Percentiles rank a stretch among this genome's conserved stretches.
phyloP scores from a whole-genome alignment of 768 basidiomycete genomes.

The Russula olivacea region DNA sequence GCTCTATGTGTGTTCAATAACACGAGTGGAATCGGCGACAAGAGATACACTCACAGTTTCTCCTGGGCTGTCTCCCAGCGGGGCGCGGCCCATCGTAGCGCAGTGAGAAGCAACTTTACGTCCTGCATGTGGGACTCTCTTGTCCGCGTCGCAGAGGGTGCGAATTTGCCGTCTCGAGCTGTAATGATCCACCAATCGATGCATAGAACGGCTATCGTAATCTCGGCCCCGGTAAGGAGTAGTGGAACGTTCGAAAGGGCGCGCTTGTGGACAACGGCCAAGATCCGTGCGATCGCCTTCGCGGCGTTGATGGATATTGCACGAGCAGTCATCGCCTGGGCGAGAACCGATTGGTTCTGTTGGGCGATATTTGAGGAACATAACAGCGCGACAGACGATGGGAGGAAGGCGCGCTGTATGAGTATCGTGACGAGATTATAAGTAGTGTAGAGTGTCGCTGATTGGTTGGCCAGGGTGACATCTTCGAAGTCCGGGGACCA shows the following conservation, averaged over 20 bases:
- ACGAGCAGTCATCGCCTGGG: slow-evolving; percentile 17
- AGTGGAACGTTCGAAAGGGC: slow-evolving; percentile 21
- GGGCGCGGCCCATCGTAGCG: slow-evolving; percentile 22
- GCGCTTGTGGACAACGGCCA: slow-evolving; percentile 17
- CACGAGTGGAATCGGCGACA: not conserved
- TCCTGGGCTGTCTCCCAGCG: slow-evolving; percentile 24
- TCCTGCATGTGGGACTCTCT: slow-evolving; percentile 19
- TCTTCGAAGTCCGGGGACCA: slow-evolving; percentile 42
- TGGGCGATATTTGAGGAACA: slow-evolving; percentile 2
- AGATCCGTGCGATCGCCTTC: slow-evolving; percentile 14
- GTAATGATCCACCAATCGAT: slow-evolving; percentile 23
- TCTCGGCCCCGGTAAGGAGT: slow-evolving; percentile 19
- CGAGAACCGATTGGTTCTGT: not conserved
- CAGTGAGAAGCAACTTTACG: slow-evolving; percentile 9
- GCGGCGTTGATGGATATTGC: slow-evolving; percentile 20
- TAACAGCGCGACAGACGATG: slow-evolving; percentile 27
- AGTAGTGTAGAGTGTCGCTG: slow-evolving; percentile 38
- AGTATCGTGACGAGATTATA: slow-evolving; percentile 65
- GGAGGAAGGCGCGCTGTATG: slow-evolving; percentile 75
- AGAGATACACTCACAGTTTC: slow-evolving; percentile 6
- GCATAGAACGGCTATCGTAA: slow-evolving; percentile 20
- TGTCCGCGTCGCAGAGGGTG: not conserved
- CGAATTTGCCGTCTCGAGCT: slow-evolving; percentile 9
- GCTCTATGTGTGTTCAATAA: slow-evolving; percentile 6
- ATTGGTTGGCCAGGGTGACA: slow-evolving; percentile 37